Evolutionary conservation across 495 filamentous ascomycete species (phyloP).

Genomic region (Annulohypoxylon moriforme): DNA sequence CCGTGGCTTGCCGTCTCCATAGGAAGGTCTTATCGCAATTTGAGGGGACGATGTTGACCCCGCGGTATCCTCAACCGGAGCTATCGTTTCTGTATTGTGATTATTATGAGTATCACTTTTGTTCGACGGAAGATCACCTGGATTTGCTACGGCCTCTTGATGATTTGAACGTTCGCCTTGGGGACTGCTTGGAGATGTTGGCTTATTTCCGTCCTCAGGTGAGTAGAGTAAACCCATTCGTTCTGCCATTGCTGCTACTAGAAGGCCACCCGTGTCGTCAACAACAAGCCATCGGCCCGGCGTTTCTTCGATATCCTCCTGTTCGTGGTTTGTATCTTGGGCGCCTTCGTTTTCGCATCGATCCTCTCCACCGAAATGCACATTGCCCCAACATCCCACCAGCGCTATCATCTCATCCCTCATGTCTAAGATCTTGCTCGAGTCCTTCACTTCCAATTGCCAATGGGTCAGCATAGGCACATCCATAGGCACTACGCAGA

Average conservation of each 20-base stretch:
- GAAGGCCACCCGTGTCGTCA: constrained; percentile 88
- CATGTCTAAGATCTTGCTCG: constrained; percentile 84
- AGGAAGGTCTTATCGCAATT: constrained; percentile 24
- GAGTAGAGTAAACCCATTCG: constrained; percentile 84
- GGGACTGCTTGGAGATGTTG: constrained; percentile 27
- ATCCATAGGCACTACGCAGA: constrained; percentile 85
- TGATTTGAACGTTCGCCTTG: constrained; percentile 16
- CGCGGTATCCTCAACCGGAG: constrained; percentile 10
- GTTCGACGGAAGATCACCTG: neutral
- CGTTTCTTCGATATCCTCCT: constrained; percentile 24
- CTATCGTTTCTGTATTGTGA: neutral
- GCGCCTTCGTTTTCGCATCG: constrained; percentile 46
- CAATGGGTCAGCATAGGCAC: constrained; percentile 77
- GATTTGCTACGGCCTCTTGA: neutral
- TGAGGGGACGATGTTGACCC: constrained; percentile 9
- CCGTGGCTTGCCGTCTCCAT: constrained; percentile 44
- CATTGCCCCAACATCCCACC: constrained; percentile 63
- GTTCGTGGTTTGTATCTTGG: neutral
- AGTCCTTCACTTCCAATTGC: constrained; percentile 80
- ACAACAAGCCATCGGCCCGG: constrained; percentile 79
- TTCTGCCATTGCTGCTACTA: constrained; percentile 91
- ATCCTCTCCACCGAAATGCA: constrained; percentile 59
- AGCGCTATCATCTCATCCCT: constrained; percentile 86
- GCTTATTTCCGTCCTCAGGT: constrained; percentile 49
- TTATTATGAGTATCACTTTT: neutral